Percentiles rank a stretch among this genome's conserved stretches.
phyloP scores from a whole-genome alignment of 2,329 filamentous ascomycete genomes.

The Colletotrichum spaethianum region DNA sequence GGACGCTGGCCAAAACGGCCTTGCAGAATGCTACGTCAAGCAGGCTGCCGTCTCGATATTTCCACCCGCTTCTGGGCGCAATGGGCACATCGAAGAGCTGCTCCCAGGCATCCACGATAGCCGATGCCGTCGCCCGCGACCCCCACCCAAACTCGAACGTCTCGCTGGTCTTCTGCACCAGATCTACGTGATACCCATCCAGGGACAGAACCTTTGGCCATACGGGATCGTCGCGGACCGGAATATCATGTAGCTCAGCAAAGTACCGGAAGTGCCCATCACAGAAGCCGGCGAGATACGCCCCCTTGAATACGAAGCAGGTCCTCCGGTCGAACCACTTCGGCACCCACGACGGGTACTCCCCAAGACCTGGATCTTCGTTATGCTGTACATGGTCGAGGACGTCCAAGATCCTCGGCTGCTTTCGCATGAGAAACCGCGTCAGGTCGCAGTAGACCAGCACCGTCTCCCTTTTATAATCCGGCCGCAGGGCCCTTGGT shows the following conservation, averaged over 20 bases:
- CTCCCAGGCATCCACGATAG: conserved; percentile 13
- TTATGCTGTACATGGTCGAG: conserved; percentile 39
- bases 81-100: conserved; percentile 15
- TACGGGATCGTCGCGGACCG: conserved; percentile 7
- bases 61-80: conserved; percentile 1
- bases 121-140: background rate
- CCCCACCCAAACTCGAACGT: conserved; percentile 11
- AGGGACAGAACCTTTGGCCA: conserved; percentile 30
- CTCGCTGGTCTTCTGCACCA: conserved; percentile 21
- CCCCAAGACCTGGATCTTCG: conserved; percentile 30
- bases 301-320: conserved; percentile 28
- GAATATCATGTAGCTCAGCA: conserved; percentile 29
- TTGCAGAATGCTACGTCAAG: conserved; percentile 39
- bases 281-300: conserved; percentile 37
- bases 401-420: conserved; percentile 35
- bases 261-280: conserved; percentile 31
- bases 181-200: conserved; percentile 38
- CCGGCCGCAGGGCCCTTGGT: conserved; percentile 32
- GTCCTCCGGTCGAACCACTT: conserved; percentile 40
- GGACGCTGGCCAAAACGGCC: conserved; percentile 24
- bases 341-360: conserved; percentile 41
- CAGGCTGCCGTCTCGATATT: conserved; percentile 31
- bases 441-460: conserved; percentile 40
- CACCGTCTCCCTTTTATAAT: conserved; percentile 36
- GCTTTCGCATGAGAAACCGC: conserved; percentile 39